phyloP scores from a whole-genome alignment of 2,329 filamentous ascomycete species.

The Cercospora nicotianae region DNA sequence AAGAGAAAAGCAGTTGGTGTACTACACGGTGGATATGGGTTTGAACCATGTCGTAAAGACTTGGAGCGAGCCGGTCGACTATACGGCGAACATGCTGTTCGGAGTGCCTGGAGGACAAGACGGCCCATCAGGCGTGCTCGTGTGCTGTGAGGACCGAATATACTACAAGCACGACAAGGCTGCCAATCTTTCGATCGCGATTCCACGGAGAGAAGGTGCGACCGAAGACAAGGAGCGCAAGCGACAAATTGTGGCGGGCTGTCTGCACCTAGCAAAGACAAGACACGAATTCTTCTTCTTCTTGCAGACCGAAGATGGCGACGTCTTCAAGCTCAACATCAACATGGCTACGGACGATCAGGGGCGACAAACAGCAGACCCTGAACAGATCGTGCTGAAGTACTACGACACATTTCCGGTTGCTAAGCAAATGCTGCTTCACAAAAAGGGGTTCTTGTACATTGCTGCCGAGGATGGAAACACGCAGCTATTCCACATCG shows the following conservation, averaged over 20 bases:
- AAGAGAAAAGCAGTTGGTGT: slow-evolving; percentile 86
- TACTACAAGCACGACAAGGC: slow-evolving; percentile 98
- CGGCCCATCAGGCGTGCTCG: slow-evolving; percentile 89
- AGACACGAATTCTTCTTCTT: slow-evolving; percentile 85
- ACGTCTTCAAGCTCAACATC: slow-evolving; percentile 93
- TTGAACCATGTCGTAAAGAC: slow-evolving; percentile 96
- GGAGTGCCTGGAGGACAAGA: slow-evolving; percentile 93
- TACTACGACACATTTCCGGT: slow-evolving; percentile 97
- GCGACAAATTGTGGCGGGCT: slow-evolving; percentile 79
- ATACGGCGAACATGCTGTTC: slow-evolving; percentile 84
- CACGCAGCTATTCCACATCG: slow-evolving; percentile 93
- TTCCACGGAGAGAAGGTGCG: slow-evolving; percentile 80
- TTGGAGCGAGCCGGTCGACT: slow-evolving; percentile 92
- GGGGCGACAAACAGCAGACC: slow-evolving; percentile 76
- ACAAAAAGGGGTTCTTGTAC: slow-evolving; percentile 95
- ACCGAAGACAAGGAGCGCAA: slow-evolving; percentile 92
- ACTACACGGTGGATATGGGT: slow-evolving; percentile 95
- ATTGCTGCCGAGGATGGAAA: slow-evolving; percentile 91
- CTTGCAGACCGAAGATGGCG: slow-evolving; percentile 94
- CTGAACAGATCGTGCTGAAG: slow-evolving; percentile 83
- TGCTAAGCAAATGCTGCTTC: slow-evolving; percentile 81
- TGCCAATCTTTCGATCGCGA: slow-evolving; percentile 81
- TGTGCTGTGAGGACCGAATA: slow-evolving; percentile 91
- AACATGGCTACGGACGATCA: slow-evolving; percentile 83
- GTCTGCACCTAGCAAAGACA: slow-evolving; percentile 96